Evolutionary conservation across 441 rosid species (phyloP), one percentile per base, ranked within the genome.

Genomic region (Flueggea neowawraea): DNA sequence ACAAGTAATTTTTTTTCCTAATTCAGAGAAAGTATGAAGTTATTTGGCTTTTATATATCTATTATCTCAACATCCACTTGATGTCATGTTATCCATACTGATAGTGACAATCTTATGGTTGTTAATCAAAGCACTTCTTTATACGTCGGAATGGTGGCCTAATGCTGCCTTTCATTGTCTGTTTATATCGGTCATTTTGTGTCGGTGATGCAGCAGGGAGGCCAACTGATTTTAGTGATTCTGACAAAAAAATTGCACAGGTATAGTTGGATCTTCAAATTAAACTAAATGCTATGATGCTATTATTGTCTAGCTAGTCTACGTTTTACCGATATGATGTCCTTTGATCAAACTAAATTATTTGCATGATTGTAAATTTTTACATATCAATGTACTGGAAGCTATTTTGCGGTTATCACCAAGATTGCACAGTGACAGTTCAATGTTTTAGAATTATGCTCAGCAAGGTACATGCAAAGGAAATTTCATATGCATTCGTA

Each of bases 121-220:
- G 28, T 22, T 22, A 22, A 22, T 22, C 28, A 22, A 22, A 22
- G 28, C 28, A 22, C 28, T 22, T 22, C 28, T 22, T 22, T 22
- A 22, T 22, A 22, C 2, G 28, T 22, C 28, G 28, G 28, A 12
- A 3, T 32, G 28, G 58, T 33, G 0, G 28, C 51, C 9, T 43
- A 28, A 53, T 28, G 43, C n/a, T 36, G 39, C 36, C 28, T 55
- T 51, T 41, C 51, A 54, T 61, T 66, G 9, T 67, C 31, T 58
- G 53, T 16, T 31, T 47, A 54, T 66, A 60, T 71, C 90, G 98
- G 73, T 90, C 97, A 7, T 94, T 90, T 74, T 93, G 88, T 63
- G 98, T 93, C 57, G 98, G 98, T 12, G 98, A 93, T 74, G 97
- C 98, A 58, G 97, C 96, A 2, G 98, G 98, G 62, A 85, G 97